Percentiles rank a stretch among this genome's conserved stretches.
Evolutionary conservation across 345 rosid genomes (phyloP).

Genomic region (Eutrema heterophyllum): DNA sequence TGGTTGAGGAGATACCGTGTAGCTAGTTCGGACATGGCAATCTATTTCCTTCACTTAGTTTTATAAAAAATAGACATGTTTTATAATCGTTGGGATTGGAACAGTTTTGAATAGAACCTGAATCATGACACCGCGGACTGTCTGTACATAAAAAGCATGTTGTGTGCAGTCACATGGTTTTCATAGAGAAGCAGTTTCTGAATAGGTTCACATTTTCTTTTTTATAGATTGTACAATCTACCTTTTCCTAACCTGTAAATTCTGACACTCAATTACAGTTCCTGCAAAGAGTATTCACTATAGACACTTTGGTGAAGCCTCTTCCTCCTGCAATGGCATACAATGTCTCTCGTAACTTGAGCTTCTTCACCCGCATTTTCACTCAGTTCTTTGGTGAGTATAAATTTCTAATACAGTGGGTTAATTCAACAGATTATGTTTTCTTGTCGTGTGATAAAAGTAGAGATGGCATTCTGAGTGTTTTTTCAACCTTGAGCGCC

Average conservation of each 20-base stretch:
- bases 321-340: conserved; percentile 91
- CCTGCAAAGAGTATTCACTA: conserved; percentile 79
- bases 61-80: not conserved
- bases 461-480: not conserved
- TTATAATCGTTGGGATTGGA: not conserved
- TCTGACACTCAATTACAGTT: conserved; percentile 44
- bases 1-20: not conserved
- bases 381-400: conserved; percentile 94
- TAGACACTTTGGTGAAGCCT: conserved; percentile 93
- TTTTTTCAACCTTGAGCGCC: not conserved
- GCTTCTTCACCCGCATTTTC: conserved; percentile 93
- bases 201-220: not conserved
- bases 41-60: not conserved
- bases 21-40: not conserved
- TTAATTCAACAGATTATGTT: not conserved
- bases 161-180: not conserved
- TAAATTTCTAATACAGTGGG: not conserved
- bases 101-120: not conserved
- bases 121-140: not conserved
- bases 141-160: not conserved
- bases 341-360: conserved; percentile 85
- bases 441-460: not conserved
- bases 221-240: not conserved
- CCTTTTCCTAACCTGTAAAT: not conserved
- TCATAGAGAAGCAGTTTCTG: not conserved